Evolutionary conservation across 2,329 filamentous ascomycete genomes (phyloP).

Genomic region (Hymenoscyphus fructigenus): DNA sequence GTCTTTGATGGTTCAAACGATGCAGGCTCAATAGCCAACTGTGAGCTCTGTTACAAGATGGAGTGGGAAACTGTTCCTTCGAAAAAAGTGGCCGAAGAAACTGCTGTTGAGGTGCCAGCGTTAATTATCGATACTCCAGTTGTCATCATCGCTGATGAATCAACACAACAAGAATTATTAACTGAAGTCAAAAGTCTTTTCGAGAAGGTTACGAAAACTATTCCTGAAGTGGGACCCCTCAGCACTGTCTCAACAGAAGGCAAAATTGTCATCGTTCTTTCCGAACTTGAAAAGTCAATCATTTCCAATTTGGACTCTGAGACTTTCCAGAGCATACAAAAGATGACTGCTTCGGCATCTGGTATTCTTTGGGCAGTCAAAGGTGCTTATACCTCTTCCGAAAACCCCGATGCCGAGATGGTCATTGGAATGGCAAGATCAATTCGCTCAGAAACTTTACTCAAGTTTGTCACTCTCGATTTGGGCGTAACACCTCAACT

Average conservation of each 20-base stretch:
- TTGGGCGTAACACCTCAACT: slow-evolving; percentile 33
- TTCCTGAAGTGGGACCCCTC: slow-evolving; percentile 36
- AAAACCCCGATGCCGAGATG: slow-evolving; percentile 28
- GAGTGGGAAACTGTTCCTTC: slow-evolving; percentile 44
- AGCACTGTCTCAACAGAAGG: slow-evolving; percentile 32
- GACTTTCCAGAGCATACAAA: slow-evolving; percentile 44
- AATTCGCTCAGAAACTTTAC: slow-evolving; percentile 30
- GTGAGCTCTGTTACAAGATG: slow-evolving; percentile 48
- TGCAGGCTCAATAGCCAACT: slow-evolving; percentile 28
- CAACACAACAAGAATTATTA: slow-evolving; percentile 36
- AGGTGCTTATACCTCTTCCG: slow-evolving; percentile 41
- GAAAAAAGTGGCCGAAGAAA: neutral
- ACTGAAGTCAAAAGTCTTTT: slow-evolving; percentile 39
- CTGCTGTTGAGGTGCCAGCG: slow-evolving; percentile 3
- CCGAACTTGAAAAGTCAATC: slow-evolving; percentile 42
- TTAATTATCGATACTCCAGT: slow-evolving; percentile 30
- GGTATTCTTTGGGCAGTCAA: slow-evolving; percentile 50
- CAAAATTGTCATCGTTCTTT: slow-evolving; percentile 46
- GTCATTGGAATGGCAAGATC: slow-evolving; percentile 33
- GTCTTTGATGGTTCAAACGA: slow-evolving; percentile 40
- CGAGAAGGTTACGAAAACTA: slow-evolving; percentile 37
- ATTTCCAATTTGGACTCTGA: slow-evolving; percentile 43
- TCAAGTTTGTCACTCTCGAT: slow-evolving; percentile 32
- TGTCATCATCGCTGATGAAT: slow-evolving; percentile 42
- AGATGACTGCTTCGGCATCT: slow-evolving; percentile 39